phyloP scores from a whole-genome alignment of 2,329 filamentous ascomycete species.

The Trichoderma simmonsii region DNA sequence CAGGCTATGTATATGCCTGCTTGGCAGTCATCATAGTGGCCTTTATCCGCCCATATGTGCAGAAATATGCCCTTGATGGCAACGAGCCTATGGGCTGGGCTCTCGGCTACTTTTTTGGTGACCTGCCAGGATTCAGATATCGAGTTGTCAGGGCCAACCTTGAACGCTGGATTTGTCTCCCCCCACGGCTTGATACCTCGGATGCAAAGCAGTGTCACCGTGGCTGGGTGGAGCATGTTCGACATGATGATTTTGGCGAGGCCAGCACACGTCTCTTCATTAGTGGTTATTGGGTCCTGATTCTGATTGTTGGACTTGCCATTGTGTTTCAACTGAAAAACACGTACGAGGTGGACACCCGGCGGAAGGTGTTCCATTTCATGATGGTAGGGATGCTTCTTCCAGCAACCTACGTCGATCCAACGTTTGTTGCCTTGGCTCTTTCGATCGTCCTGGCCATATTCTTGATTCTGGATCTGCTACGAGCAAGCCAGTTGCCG shows the following conservation, averaged over 20 bases:
- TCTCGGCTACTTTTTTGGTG: slow-evolving; percentile 81
- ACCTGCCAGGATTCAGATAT: slow-evolving; percentile 68
- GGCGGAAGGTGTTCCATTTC: slow-evolving; percentile 95
- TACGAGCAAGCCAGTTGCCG: slow-evolving; percentile 86
- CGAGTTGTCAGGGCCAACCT: slow-evolving; percentile 66
- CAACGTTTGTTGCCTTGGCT: slow-evolving; percentile 75
- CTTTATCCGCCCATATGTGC: slow-evolving; percentile 69
- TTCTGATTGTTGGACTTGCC: slow-evolving; percentile 68
- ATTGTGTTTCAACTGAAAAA: slow-evolving; percentile 72
- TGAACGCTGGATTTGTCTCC: slow-evolving; percentile 72
- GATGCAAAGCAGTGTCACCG: slow-evolving; percentile 41
- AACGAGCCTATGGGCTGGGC: slow-evolving; percentile 91
- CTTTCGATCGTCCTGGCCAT: slow-evolving; percentile 75
- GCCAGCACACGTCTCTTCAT: slow-evolving; percentile 80
- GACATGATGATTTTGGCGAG: slow-evolving; percentile 63
- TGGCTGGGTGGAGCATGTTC: slow-evolving; percentile 64
- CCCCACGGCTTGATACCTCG: slow-evolving; percentile 39
- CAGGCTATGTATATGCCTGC: slow-evolving; percentile 69
- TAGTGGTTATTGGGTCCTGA: slow-evolving; percentile 66
- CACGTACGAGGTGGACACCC: slow-evolving; percentile 87
- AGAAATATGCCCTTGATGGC: slow-evolving; percentile 61
- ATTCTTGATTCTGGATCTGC: slow-evolving; percentile 84
- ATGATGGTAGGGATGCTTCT: slow-evolving; percentile 98
- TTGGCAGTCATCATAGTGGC: slow-evolving; percentile 65
- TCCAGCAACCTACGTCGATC: slow-evolving; percentile 82